Percentiles rank a stretch among this genome's conserved stretches.
These are phyloP conservation scores for Nasturtium officinale DNA, from an alignment of 345 rosid species.

Conservation along the genomic window DNA sequence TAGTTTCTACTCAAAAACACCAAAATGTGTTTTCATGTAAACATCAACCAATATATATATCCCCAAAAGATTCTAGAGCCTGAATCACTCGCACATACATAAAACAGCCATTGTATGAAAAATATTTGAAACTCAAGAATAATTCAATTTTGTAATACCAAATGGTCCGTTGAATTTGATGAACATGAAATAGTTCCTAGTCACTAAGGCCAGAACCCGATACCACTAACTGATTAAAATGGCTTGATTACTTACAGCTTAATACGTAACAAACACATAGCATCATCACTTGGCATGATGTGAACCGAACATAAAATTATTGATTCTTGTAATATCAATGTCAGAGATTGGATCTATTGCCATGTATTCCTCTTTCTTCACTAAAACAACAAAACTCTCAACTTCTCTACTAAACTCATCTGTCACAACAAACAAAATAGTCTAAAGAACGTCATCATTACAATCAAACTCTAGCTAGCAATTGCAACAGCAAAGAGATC, in stretches of 20 bases:
- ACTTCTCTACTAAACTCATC: conserved; percentile 76
- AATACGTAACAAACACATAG: neutral
- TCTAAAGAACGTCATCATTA: neutral
- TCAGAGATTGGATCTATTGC: conserved; percentile 69
- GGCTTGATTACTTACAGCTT: neutral
- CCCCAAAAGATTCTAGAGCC: neutral
- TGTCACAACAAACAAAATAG: conserved; percentile 25
- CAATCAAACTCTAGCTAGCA: neutral
- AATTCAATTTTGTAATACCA: neutral
- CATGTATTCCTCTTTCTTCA: conserved; percentile 44
- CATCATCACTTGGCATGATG: conserved; percentile 1
- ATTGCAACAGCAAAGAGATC: neutral
- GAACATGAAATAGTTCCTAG: neutral
- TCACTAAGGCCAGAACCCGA: neutral
- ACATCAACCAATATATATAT: neutral
- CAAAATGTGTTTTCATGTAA: neutral
- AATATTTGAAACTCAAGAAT: neutral
- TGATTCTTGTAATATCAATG: conserved; percentile 52
- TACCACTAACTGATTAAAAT: neutral
- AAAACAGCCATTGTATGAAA: neutral
- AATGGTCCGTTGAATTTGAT: neutral
- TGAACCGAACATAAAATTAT: conserved; percentile 51
- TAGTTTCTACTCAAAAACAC: neutral
- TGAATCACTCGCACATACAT: neutral
- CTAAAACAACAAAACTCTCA: conserved; percentile 14